Evolutionary conservation across 805 yeast genomes (phyloP).

Genomic region (Cyberlindnera americana): DNA sequence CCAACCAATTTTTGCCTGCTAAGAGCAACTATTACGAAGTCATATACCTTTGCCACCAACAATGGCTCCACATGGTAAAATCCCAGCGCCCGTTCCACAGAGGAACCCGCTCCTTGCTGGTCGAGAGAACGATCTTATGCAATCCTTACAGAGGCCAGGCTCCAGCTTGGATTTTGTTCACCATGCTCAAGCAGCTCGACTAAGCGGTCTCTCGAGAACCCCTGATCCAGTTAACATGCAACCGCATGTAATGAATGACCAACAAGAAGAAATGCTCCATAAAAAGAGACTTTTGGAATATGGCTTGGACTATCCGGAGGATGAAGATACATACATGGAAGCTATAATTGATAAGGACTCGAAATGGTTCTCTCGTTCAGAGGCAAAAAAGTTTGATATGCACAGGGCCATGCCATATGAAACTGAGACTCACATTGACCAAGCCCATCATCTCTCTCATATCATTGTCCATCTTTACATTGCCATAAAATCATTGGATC

Average conservation of each 20-base stretch:
- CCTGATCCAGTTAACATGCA: slow-evolving; percentile 24
- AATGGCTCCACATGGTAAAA: slow-evolving; percentile 7
- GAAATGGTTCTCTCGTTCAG: slow-evolving; percentile 36
- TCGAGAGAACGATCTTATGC: slow-evolving; percentile 2
- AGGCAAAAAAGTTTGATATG: slow-evolving; percentile 31
- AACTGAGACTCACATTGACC: slow-evolving; percentile 64
- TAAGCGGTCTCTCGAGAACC: slow-evolving; percentile 19
- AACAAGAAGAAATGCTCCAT: slow-evolving; percentile 22
- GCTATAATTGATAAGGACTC: slow-evolving; percentile 33
- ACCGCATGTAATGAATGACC: slow-evolving; percentile 3
- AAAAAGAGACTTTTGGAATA: slow-evolving; percentile 37
- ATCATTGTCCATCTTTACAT: slow-evolving; percentile 78
- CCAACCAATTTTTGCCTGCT: too few relatives aligned
- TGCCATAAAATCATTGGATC: slow-evolving; percentile 70
- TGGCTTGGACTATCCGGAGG: slow-evolving; percentile 50
- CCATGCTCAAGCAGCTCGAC: slow-evolving; percentile 7
- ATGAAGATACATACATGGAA: slow-evolving; percentile 31
- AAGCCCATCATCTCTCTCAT: slow-evolving; percentile 69
- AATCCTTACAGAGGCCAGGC: slow-evolving; percentile 14
- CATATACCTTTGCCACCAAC: too few relatives aligned
- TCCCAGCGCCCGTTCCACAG: slow-evolving; percentile 25
- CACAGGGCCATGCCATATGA: slow-evolving; percentile 62
- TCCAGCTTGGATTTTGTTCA: slow-evolving; percentile 16
- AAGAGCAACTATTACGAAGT: too few relatives aligned
- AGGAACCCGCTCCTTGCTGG: slow-evolving; percentile 16